Conservation (phyloP, 345 rosid genomes). For the Microcos paniculata region DNA sequence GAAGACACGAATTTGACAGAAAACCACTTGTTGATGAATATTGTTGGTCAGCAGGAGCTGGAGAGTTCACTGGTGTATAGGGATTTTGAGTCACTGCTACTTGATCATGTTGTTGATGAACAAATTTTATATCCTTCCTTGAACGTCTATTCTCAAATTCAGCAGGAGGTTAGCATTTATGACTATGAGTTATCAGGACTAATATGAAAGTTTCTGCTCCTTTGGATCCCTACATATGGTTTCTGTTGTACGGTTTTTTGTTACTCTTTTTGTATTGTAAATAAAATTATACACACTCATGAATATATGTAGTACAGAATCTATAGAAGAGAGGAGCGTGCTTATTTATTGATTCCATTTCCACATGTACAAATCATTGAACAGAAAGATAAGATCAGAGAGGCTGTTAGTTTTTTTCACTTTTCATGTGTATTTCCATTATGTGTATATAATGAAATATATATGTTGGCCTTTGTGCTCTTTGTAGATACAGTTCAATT, state of each 20-base stretch:
- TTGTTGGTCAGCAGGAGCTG: background rate
- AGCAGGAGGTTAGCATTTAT: slow-evolving; percentile 25
- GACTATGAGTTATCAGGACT: slow-evolving; percentile 30
- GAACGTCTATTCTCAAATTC: slow-evolving; percentile 13
- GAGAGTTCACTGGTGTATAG: background rate
- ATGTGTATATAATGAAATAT: too few species aligned
- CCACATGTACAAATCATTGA: background rate
- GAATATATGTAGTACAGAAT: background rate
- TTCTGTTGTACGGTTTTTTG: background rate
- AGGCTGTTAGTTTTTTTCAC: background rate
- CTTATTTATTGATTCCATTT: background rate
- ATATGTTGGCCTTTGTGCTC: background rate
- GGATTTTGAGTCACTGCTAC: slow-evolving; percentile 5
- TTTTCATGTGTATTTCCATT: background rate
- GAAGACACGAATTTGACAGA: background rate
- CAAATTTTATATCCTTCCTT: background rate
- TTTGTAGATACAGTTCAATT: background rate
- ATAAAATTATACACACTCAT: background rate
- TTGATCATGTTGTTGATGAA: background rate
- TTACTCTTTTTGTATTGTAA: background rate
- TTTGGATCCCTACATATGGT: background rate
- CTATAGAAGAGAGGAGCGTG: background rate
- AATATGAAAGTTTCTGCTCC: background rate
- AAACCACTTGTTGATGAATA: background rate
- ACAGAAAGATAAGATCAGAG: background rate